Base-by-base conservation (phyloP, 352 stramenopile genomes). In the Phytophthora agathidicida region DNA sequence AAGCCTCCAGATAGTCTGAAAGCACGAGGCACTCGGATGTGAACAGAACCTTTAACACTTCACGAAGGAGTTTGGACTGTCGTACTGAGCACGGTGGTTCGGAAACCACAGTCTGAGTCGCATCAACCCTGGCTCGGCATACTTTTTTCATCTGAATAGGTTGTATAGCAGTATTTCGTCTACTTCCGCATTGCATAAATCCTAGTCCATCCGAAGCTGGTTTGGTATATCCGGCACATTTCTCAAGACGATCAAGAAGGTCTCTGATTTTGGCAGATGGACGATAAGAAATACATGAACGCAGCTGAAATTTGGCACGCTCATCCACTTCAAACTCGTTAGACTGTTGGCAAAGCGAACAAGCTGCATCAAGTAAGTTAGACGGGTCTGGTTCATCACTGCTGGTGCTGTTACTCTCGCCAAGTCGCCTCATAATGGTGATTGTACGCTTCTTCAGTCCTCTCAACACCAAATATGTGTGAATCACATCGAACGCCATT, bases 11-110 rank as follows among this genome's bases (percentile, higher is more conserved):
- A 24, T 75, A 80, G 45, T 80, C 71, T 1, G 66, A 35, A 0
- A 80, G 56, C 3, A 68, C 46, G 14, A 65, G 30, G 39, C 65
- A 80, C 45, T 80, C 66, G 16, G 37, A 44, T 10, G 60, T 58
- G 27, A 67, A 77, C 10, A 63, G 26, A 5, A 65, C 17, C 23
- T 63, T 39, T 11, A 50, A 19, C 11, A 35, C 19, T 8, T 62
- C 35, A 2, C 19, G 43, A 8, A 57, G 48, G 14, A 62, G 36
- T 19, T 45, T 23, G 3, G 46, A 54, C 3, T 26, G 39, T 32
- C 7, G 22, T 7, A 13, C 5, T 41, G 33, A 7, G 3, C 33
- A 4, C 14, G n/a, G n/a, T 9, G 5, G 9, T 3, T 41, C 14
- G 20, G n/a, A n/a, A 5, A 5, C 10, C n/a, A n/a, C 20, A 31